Evolutionary conservation across 129 eudicot genomes (phyloP), one percentile per base, ranked within the genome.

Genomic region (Gnaphalium uliginosum): DNA sequence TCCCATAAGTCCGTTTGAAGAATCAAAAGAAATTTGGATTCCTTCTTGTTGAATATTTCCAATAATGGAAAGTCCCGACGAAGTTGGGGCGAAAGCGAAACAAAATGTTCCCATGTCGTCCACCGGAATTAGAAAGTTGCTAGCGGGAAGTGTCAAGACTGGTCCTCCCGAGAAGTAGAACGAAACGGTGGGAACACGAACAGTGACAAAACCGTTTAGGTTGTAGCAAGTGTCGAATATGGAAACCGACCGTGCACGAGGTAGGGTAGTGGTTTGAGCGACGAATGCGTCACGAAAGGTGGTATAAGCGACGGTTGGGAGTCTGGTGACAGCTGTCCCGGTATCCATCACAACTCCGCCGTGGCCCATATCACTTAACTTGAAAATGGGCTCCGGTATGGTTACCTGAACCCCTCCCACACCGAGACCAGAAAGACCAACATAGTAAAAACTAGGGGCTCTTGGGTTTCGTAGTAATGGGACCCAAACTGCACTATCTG

Each of bases 1-100:
- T 19, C 98, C 98, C 76, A 93, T 84, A 68, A 77, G 77, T 0
- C 91, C 96, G 77, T 83, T 90, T 19, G 90, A 71, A 2, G 82
- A 90, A 84, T 93, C 96, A 53, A 83, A 74, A 10, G 98, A 88
- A 8, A 90, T 88, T 72, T 93, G 98, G 33, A 93, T 93, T 24
- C 98, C 98, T 82, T 93, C 98, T 86, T 93, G 98, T 71, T 93
- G 98, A 43, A 93, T 93, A 66, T 93, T 93, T 62, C 98, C 98
- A 5, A 93, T 85, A 64, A 93, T 93, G 54, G 95, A 88, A 41
- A 88, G 86, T 71, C 86, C 90, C 1, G 96, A 81, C 1, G 92
- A 86, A 9, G 98, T 90, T 32, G 98, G 89, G 24, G 98, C 98
- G 41, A 93, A 93, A 27, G 96, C 98, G 32, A 93, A 90, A 73